Conservation (phyloP, 441 rosid genomes). For the Mallotus repandus region DNA sequence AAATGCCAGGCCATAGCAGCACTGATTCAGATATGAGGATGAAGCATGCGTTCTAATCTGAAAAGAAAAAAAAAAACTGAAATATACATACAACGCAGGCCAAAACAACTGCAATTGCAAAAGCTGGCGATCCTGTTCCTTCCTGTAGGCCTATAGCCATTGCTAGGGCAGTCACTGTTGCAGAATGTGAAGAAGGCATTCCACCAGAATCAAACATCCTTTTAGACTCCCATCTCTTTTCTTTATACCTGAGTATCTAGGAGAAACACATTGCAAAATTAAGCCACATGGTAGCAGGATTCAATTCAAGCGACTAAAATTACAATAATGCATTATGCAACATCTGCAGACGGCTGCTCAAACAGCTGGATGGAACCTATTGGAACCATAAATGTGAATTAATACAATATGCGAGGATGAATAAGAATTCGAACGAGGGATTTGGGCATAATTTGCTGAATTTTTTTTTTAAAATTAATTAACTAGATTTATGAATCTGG, state of each 20-base stretch:
- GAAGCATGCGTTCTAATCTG: not conserved
- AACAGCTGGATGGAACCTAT: slow-evolving; percentile 5
- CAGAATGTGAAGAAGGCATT: slow-evolving; percentile 97
- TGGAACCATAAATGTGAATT: no score
- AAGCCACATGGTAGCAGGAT: slow-evolving; percentile 26
- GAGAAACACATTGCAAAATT: slow-evolving; percentile 41
- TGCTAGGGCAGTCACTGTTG: slow-evolving; percentile 88
- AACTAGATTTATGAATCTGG: no score
- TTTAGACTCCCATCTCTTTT: slow-evolving; percentile 94
- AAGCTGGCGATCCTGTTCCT: slow-evolving; percentile 71
- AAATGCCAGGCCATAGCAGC: not conserved
- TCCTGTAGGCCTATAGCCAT: slow-evolving; percentile 79
- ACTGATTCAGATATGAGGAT: not conserved
- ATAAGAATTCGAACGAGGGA: no score
- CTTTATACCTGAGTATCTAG: slow-evolving; percentile 92
- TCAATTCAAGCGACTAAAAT: not conserved
- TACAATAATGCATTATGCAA: not conserved
- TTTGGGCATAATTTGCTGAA: no score
- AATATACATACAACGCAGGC: slow-evolving; percentile 74
- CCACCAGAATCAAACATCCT: slow-evolving; percentile 88
- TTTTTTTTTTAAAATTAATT: no score
- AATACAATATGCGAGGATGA: no score
- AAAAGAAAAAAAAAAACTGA: not conserved
- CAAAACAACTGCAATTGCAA: slow-evolving; percentile 77
- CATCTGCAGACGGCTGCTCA: not conserved